Base-by-base conservation (phyloP, 1,284 basidiomycete species). In the Apiotrichum akiyoshidainum region DNA sequence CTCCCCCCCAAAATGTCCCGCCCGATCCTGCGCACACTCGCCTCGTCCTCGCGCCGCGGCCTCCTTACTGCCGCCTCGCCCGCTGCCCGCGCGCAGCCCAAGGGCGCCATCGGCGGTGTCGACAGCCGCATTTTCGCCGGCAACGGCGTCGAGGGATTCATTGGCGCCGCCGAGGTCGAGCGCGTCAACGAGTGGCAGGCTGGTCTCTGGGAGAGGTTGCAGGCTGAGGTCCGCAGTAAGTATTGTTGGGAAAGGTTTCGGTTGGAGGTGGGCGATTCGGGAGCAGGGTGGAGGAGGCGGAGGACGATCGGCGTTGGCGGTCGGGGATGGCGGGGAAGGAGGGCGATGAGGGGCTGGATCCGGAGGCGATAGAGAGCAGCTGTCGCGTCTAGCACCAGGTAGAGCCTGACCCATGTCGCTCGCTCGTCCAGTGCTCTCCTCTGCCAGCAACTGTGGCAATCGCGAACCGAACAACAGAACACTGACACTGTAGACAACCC, bases 151-250 rank as follows among this genome's bases (percentile, higher is more conserved):
- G 54, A 65, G n/a, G 69, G 64, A 1, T 75, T 77, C 58, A 55
- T 77, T 54, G 65, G 65, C 1, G 64, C 68, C 34, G 53, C 61
- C 50, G 68, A 73, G 47, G 67, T 77, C 35, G 67, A 66, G 26
- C 67, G 66, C 33, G 46, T 77, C 33, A 65, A 68, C 46, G 70
- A 72, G 58, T 78, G 73, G 73, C 73, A 77, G 63, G 60, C 64
- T 5, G 74, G 75, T 1, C 65, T 77, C 10, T 78, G 77, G 77
- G 66, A 65, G 41, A 60, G 74, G 44, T 58, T 78, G 51, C 70
- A 75, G 55, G 64, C 55, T 5, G 75, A 78, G 63, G 73, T 78
- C 35, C 60, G 67, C 55, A 75, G 77, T 78, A 63, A 66, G 76
- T 73, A 21, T 34, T 31, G 26, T 31, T 14, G 33, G n/a, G 46